Conservation (phyloP, 495 filamentous ascomycete genomes). For the Cercophora scortea region DNA sequence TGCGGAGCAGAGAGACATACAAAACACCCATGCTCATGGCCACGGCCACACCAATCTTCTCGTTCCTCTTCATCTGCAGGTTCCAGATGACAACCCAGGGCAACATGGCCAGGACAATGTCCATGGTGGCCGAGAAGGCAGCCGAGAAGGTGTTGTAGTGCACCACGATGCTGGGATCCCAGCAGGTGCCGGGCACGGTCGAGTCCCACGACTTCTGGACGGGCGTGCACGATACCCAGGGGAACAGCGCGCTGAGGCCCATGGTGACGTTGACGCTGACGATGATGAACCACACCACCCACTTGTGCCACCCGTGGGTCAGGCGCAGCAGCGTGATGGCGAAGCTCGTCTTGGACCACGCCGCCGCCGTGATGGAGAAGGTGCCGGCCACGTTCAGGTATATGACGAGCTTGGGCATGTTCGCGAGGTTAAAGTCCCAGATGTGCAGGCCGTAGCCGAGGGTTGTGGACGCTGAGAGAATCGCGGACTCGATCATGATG, state of each 20-base stretch:
- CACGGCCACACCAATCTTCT: constrained; percentile 28
- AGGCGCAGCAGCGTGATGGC: constrained; percentile 24
- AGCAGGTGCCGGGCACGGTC: constrained; percentile 22
- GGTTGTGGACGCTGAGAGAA: constrained; percentile 4
- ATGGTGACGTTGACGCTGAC: constrained; percentile 28
- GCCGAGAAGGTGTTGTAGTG: constrained; percentile 11
- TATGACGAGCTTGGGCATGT: constrained; percentile 6
- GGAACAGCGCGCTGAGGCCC: constrained; percentile 31
- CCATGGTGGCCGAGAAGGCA: constrained; percentile 22
- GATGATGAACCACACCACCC: constrained; percentile 22
- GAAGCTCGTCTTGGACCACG: constrained; percentile 29
- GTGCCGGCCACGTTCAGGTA: constrained; percentile 7
- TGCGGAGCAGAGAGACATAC: background rate
- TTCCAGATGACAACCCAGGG: constrained; percentile 27
- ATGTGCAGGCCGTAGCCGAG: constrained; percentile 18
- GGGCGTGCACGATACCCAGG: constrained; percentile 31
- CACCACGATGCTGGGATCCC: constrained; percentile 11
- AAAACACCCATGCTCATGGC: constrained; percentile 31
- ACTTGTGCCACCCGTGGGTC: constrained; percentile 14
- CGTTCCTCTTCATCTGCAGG: constrained; percentile 26
- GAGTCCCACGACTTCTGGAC: constrained; percentile 25
- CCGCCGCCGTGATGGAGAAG: constrained; percentile 11
- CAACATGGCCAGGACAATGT: constrained; percentile 24
- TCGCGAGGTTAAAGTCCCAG: constrained; percentile 13
- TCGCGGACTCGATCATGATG: constrained; percentile 3